Conservation (phyloP, 495 filamentous ascomycete genomes). For the Penicillium malachiteum region DNA sequence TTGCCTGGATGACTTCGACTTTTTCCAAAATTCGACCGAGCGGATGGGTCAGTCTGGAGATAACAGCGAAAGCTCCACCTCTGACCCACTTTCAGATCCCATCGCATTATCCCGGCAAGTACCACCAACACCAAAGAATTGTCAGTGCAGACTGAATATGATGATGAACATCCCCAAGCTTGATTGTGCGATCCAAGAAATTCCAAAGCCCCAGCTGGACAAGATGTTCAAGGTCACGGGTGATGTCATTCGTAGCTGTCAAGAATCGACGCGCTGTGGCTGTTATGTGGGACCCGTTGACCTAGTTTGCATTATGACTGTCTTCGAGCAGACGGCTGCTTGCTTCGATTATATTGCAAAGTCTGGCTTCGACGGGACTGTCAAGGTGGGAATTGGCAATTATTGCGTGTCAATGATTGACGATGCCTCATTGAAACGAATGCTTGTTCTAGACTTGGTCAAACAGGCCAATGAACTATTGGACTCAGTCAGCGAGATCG, state of each 20-base stretch:
- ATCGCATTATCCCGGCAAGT: neutral
- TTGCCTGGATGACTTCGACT: no score
- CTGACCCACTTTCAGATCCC: neutral
- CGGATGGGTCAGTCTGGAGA: neutral
- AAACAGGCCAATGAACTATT: conserved; percentile 5
- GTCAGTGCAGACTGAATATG: conserved; percentile 11
- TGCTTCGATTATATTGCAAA: conserved; percentile 14
- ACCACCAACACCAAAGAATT: neutral
- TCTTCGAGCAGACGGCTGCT: conserved; percentile 10
- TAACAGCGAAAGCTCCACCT: neutral
- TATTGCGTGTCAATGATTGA: conserved; percentile 8
- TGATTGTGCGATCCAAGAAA: conserved; percentile 6
- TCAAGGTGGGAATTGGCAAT: conserved; percentile 9
- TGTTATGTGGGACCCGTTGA: conserved; percentile 6
- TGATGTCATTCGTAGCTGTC: conserved; percentile 10
- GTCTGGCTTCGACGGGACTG: conserved; percentile 7
- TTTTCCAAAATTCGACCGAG: no score
- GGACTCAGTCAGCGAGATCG: conserved; percentile 1
- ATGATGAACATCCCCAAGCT: conserved; percentile 8
- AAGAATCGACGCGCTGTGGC: conserved; percentile 2
- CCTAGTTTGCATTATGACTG: conserved; percentile 13
- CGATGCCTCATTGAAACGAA: conserved; percentile 8
- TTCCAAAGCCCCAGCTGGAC: conserved; percentile 9
- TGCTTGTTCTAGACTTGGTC: conserved; percentile 8
- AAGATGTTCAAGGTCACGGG: conserved; percentile 12